Base-by-base conservation (phyloP, 2,329 filamentous ascomycete genomes). In the Ophiostoma montium region DNA sequence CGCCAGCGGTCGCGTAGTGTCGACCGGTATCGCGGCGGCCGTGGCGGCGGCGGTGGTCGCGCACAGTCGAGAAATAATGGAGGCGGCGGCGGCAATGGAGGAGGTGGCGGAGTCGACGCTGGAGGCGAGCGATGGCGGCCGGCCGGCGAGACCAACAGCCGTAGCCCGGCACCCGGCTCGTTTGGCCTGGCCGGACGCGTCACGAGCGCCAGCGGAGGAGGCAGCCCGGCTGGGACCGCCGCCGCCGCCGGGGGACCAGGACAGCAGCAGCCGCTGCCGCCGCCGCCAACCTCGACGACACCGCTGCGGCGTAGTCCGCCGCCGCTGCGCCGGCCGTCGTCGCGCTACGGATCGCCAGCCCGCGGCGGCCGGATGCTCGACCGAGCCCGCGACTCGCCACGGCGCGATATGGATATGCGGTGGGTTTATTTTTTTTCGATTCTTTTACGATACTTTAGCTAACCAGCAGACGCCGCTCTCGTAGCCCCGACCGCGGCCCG, bases 401-500 rank as follows among this genome's bases (percentile, higher is more conserved):
- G 66, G 51, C 60, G 66, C 52, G 65, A 63, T 45, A 18, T 16
- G 51, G n/a, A n/a, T n/a, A n/a, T n/a, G n/a, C n/a, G n/a, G n/a
- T n/a, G n/a, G n/a, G n/a, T n/a, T n/a, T n/a, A n/a, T n/a, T n/a
- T n/a, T n/a, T n/a, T n/a, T n/a, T n/a, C n/a, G n/a, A n/a, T n/a
- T n/a, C n/a, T n/a, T n/a, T n/a, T n/a, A n/a, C n/a, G n/a, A n/a
- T n/a, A n/a, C n/a, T n/a, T n/a, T n/a, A n/a, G n/a, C n/a, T n/a
- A n/a, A n/a, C n/a, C 32, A 23, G 35, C 13, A 74, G 72, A 60
- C 68, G 72, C 53, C 67, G 75, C 56, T 78, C 75, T 19, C 68
- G 75, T 39, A 78, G 75, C 35, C 74, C 75, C 2, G 72, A 75
- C 51, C 68, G 66, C 35, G 53, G 63, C 31, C n/a, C n/a, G n/a